phyloP scores from a whole-genome alignment of 2,329 filamentous ascomycete genomes.

The Penicillium sp. region DNA sequence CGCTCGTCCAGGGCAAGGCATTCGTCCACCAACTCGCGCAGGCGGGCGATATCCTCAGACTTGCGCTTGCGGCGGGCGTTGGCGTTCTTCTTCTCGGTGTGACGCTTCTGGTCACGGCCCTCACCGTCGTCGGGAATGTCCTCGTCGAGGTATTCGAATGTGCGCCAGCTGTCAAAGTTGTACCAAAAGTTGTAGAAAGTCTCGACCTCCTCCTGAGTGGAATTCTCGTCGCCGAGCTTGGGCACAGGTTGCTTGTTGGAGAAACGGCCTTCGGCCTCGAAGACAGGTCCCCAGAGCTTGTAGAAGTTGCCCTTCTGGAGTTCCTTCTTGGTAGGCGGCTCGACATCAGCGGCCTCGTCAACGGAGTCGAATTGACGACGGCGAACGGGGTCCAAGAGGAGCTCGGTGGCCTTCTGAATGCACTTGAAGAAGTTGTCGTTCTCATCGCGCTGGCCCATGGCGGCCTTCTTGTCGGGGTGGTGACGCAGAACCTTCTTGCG shows the following conservation, averaged over 20 bases:
- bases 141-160: slow-evolving; percentile 97
- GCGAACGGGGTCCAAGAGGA: slow-evolving; percentile 85
- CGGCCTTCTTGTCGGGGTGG: slow-evolving; percentile 98
- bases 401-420: slow-evolving; percentile 95
- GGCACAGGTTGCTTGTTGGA: slow-evolving; percentile 87
- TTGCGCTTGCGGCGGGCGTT: slow-evolving; percentile 99
- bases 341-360: slow-evolving; percentile 86
- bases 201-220: slow-evolving; percentile 83
- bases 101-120: slow-evolving; percentile 97
- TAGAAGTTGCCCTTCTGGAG: slow-evolving; percentile 81
- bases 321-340: slow-evolving; percentile 89
- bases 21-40: slow-evolving; percentile 85
- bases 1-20: slow-evolving; percentile 79
- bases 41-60: slow-evolving; percentile 89
- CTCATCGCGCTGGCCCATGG: slow-evolving; percentile 72
- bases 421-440: slow-evolving; percentile 99
- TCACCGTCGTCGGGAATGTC: slow-evolving; percentile 98
- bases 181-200: slow-evolving; percentile 99
- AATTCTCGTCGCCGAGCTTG: slow-evolving; percentile 73
- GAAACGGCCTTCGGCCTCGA: slow-evolving; percentile 89
- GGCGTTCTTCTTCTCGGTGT: slow-evolving; percentile 96
- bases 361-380: slow-evolving; percentile 95
- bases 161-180: slow-evolving; percentile 96
- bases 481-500: slow-evolving; percentile 99
- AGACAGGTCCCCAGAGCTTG: slow-evolving; percentile 87